Conservation (phyloP, 2,329 filamentous ascomycete genomes). For the Penicillium sp. region DNA sequence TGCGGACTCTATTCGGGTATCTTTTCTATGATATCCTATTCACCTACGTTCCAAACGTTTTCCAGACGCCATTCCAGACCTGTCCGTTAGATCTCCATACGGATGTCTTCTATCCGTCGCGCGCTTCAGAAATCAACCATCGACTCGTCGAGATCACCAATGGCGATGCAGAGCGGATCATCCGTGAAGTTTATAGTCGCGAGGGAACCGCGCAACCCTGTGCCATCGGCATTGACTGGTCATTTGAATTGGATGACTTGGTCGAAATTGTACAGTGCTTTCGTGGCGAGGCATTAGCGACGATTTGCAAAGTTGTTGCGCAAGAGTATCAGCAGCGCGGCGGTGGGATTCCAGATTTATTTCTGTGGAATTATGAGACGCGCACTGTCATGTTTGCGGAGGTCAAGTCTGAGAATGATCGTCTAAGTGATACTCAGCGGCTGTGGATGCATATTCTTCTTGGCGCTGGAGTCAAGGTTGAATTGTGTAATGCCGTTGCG, state of each 20-base stretch:
- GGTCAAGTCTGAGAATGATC: conserved; percentile 82
- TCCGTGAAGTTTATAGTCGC: conserved; percentile 61
- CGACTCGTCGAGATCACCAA: conserved; percentile 83
- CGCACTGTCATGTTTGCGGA: conserved; percentile 69
- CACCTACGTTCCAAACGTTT: conserved; percentile 89
- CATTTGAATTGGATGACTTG: conserved; percentile 72
- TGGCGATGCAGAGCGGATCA: conserved; percentile 62
- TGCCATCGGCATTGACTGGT: conserved; percentile 88
- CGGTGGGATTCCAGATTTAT: conserved; percentile 84
- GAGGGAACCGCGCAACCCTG: conserved; percentile 70
- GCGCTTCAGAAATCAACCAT: conserved; percentile 84
- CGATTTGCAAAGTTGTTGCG: conserved; percentile 86
- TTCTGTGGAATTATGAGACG: conserved; percentile 66
- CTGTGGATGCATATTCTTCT: conserved; percentile 94
- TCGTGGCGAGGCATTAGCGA: conserved; percentile 69
- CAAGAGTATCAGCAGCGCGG: conserved; percentile 87
- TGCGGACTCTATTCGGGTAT: conserved; percentile 85
- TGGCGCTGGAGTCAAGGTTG: conserved; percentile 76
- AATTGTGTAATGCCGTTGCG: conserved; percentile 65
- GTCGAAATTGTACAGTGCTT: conserved; percentile 74
- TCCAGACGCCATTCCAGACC: conserved; percentile 91
- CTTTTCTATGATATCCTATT: conserved; percentile 93
- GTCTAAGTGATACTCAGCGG: conserved; percentile 89
- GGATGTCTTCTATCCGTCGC: conserved; percentile 79
- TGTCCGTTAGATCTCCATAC: conserved; percentile 90